A percentile compares a stretch with the other conserved stretches of the same genome.
Conservation (phyloP, 305 asterid species). For the Solanum chacoense region DNA sequence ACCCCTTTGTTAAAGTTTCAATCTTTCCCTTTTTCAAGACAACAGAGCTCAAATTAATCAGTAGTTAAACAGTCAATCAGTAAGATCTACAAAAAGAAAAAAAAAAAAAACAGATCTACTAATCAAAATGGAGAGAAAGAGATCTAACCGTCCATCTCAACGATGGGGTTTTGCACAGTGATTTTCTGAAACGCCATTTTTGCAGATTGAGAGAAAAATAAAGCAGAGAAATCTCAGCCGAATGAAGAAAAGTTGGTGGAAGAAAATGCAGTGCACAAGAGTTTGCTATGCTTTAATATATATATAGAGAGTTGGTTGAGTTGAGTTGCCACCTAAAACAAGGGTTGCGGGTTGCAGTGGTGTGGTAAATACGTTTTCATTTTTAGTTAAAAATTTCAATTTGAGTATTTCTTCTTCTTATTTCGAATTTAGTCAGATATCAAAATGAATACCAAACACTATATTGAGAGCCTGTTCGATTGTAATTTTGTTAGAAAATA, state of each 20-base stretch:
- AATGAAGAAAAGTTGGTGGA: background rate
- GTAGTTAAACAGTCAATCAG: background rate
- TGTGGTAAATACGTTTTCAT: background rate
- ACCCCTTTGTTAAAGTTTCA: background rate
- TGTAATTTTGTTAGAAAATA: background rate
- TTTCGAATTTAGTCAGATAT: too few relatives aligned
- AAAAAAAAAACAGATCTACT: background rate
- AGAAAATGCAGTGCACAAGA: background rate
- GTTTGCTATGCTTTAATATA: background rate
- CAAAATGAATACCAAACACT: too few relatives aligned
- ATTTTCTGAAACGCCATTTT: constrained; percentile 66
- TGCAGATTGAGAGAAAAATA: background rate
- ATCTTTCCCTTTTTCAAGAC: background rate
- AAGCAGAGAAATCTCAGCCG: background rate
- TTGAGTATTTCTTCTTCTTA: too few relatives aligned
- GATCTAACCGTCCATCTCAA: constrained; percentile 96
- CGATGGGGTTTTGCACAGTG: constrained; percentile 91
- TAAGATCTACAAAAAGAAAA: background rate
- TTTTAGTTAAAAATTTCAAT: rapidly evolving
- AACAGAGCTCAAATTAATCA: background rate
- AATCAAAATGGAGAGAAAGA: background rate
- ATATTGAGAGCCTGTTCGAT: too few relatives aligned
- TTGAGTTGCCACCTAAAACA: background rate
- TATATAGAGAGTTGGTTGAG: background rate
- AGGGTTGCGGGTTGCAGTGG: too few relatives aligned